Base-by-base conservation (phyloP, 176 grass and related monocot species). In the Pontederia crassipes region DNA sequence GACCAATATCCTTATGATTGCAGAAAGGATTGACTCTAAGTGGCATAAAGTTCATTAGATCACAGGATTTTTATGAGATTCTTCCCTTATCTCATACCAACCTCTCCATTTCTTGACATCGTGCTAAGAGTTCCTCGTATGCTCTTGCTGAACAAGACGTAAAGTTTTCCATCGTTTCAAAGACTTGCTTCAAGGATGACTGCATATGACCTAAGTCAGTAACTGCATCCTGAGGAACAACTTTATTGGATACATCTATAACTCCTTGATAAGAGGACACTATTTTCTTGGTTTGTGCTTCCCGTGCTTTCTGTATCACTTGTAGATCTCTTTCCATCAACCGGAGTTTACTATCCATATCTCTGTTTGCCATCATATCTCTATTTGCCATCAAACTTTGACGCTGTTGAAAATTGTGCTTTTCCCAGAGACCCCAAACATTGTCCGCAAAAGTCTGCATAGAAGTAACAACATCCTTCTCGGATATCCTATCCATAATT, bases 141-240 rank as follows among this genome's bases (percentile, higher is more conserved):
- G 75, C 40, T 10, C 73, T 81, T 17, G n/a, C 46, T 27, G 58
- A 84, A 59, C 62, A 55, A 28, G 67, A 6, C 20, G 78, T 14
- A 16, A 87, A 81, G 40, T 45, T 73, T 70, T 89, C 82, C 80
- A 86, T 81, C 4, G 72, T 80, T 87, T 79, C 72, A 51, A 95
- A 87, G 45, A 75, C 45, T n/a, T 29, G 74, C 4, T 9, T 61
- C 69, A 95, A 68, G 24, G 67, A 66, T 12, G 48, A 69, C 28
- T 84, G 83, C 48, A 95, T 27, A 45, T 46, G 78, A 54, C 48
- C 52, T n/a, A 24, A 48, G n/a, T 77, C 75, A 65, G 74, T 0
- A 48, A 57, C 18, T 15, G 20, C 47, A 53, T 11, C 49, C 9
- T 48, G 47, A 49, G 46, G 52, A 2, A 68, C 40, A 64, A 32